These are phyloP conservation scores for Aspergillus baeticus DNA, from an alignment of 495 filamentous ascomycete genomes.

Conservation along the genomic window DNA sequence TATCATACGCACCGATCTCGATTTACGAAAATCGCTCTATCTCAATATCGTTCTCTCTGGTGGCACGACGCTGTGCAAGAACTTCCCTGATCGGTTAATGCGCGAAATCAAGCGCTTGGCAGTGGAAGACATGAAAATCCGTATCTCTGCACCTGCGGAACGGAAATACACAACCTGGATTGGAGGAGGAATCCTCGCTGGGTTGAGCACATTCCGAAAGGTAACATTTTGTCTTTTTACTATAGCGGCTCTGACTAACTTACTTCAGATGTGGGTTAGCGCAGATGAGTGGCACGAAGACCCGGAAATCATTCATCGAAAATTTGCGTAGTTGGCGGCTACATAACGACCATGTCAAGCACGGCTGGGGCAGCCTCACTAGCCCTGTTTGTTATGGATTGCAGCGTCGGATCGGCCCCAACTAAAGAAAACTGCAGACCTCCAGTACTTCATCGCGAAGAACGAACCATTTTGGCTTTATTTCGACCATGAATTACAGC, in stretches of 20 bases:
- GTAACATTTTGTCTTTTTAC: conserved; percentile 52
- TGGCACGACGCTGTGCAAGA: conserved; percentile 85
- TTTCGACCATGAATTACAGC: conserved; percentile 23
- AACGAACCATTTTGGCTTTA: conserved; percentile 23
- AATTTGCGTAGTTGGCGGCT: conserved; percentile 67
- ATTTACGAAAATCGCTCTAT: conserved; percentile 90
- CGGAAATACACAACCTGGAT: conserved; percentile 99
- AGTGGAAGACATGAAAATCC: conserved; percentile 98
- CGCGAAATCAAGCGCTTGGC: conserved; percentile 89
- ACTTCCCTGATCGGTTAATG: conserved; percentile 92
- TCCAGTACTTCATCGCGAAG: conserved; percentile 19
- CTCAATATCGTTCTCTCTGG: conserved; percentile 96
- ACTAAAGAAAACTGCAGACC: conserved; percentile 1
- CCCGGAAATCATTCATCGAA: conserved; percentile 96
- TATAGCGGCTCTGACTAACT: background rate
- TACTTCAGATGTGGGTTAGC: conserved; percentile 90
- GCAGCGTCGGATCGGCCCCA: background rate
- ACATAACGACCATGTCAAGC: background rate
- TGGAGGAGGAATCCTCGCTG: conserved; percentile 94
- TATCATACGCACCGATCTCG: conserved; percentile 95
- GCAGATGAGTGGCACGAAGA: conserved; percentile 99
- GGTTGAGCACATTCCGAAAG: conserved; percentile 97
- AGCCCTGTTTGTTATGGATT: background rate
- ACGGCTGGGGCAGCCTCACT: background rate
- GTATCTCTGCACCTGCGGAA: conserved; percentile 97